Percentiles rank a stretch among this genome's conserved stretches.
phyloP scores from a whole-genome alignment of 768 basidiomycete species.

The Guyanaporus albipodus region DNA sequence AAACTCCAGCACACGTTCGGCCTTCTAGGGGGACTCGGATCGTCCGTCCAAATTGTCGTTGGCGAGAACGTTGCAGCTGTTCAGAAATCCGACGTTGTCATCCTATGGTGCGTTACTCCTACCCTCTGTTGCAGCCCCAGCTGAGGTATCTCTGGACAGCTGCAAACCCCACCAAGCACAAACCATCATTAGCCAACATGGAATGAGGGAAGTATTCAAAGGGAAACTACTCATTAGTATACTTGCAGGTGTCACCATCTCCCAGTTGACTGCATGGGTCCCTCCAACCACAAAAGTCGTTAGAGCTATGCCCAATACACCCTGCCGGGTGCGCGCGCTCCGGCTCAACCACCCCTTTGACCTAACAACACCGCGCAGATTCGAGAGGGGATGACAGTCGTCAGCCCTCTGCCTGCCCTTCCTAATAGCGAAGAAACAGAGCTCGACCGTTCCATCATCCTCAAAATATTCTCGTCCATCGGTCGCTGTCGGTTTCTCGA shows the following conservation, averaged over 20 bases:
- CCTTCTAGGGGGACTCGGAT: conserved; percentile 54
- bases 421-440: conserved; percentile 39
- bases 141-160: conserved; percentile 38
- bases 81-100: conserved; percentile 72
- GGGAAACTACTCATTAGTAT: conserved; percentile 95
- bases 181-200: conserved; percentile 64
- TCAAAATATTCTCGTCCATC: conserved; percentile 95
- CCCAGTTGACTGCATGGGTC: conserved; percentile 75
- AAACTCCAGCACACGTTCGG: conserved; percentile 63
- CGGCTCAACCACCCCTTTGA: not conserved
- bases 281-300: conserved; percentile 76
- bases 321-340: conserved; percentile 70
- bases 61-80: conserved; percentile 70
- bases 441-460: conserved; percentile 66
- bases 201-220: conserved; percentile 78
- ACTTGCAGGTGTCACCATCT: conserved; percentile 92
- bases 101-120: conserved; percentile 67
- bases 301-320: conserved; percentile 98
- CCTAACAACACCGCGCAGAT: conserved; percentile 52
- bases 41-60: conserved; percentile 66
- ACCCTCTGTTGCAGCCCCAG: not conserved
- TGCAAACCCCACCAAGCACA: conserved; percentile 92
- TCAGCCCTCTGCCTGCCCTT: conserved; percentile 65
- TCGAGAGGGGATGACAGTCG: conserved; percentile 97
- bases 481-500: conserved; percentile 95